A percentile compares a stretch with the other conserved stretches of the same genome.
Evolutionary conservation across 192 early-diverging fungal genomes (phyloP).

Genomic region (Linnemannia exigua): DNA sequence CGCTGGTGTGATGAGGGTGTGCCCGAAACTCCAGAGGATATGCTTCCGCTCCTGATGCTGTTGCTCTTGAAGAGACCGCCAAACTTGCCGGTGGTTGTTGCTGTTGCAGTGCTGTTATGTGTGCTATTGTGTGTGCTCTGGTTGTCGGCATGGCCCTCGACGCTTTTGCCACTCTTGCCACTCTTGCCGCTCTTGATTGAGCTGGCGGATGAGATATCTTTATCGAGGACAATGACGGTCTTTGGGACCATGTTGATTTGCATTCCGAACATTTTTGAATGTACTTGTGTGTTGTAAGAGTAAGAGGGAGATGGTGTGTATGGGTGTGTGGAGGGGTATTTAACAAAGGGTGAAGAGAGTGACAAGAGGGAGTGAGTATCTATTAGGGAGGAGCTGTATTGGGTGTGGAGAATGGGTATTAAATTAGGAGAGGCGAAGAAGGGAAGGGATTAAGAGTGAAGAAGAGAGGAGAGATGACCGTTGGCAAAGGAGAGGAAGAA

Average conservation of each 20-base stretch:
- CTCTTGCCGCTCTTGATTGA: slow-evolving; percentile 57
- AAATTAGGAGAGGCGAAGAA: slow-evolving; percentile 1
- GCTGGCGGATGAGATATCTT: slow-evolving; percentile 35
- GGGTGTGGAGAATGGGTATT: background rate
- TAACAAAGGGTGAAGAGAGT: background rate
- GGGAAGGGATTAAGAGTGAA: background rate
- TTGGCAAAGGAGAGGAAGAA: background rate
- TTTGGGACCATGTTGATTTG: slow-evolving; percentile 32
- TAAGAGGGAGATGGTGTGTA: background rate
- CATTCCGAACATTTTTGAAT: slow-evolving; percentile 43
- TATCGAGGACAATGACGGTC: slow-evolving; percentile 9
- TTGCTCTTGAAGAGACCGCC: slow-evolving; percentile 49
- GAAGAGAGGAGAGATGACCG: slow-evolving; percentile 6
- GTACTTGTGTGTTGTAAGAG: background rate
- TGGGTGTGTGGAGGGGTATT: background rate
- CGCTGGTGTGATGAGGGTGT: slow-evolving; percentile 15
- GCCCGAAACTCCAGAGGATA: slow-evolving; percentile 32
- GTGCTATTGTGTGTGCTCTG: slow-evolving; percentile 7
- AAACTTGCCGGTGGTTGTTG: slow-evolving; percentile 14
- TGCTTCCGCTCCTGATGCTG: slow-evolving; percentile 44
- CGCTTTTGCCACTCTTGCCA: slow-evolving; percentile 40
- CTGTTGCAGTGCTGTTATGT: no score
- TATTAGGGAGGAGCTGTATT: background rate
- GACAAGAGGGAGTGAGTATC: background rate
- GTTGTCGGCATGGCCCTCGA: background rate